Evolutionary conservation across 345 rosid genomes (phyloP), one percentile per base, ranked within the genome.

Genomic region (Luvunga scandens): DNA sequence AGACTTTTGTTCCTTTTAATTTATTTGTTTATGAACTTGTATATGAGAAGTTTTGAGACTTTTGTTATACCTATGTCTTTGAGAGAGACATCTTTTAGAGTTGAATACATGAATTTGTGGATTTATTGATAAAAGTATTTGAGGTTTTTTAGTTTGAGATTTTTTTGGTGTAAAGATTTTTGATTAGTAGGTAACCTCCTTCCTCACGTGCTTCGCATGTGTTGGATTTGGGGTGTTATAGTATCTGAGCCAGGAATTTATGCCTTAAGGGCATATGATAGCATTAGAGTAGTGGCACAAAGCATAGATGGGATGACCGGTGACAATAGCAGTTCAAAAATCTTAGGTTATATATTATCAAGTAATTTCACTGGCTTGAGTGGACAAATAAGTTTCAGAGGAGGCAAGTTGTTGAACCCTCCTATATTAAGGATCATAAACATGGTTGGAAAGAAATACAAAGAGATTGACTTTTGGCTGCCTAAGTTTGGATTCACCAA

Each of bases 261-360:
- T 30, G 85, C 85, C 39, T 56, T 87, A 9, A 57, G 61, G 76
- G 92, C 89, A 2, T 83, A 88, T 36, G 92, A 89, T 27, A 79
- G 85, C 78, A 75, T 91, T 34, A 30, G 28, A 73, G 42, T 56
- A 7, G 30, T 89, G 9, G 28, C 64, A 30, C 63, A 62, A 16
- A 85, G 83, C 0, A 8, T 82, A 10, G 66, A 80, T 7, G 71
- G 38, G 70, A 55, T 39, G 48, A 60, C 78, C 1, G 53, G 53
- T 24, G 48, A 36, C 9, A 70, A 55, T 2, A 75, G 31, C 38
- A 79, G 19, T 48, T 50, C 78, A 2, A 36, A 60, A 3, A 2
- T 27, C n/a, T 59, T 86, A 21, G 22, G 78, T 4, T 78, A 66
- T n/a, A 57, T 88, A 27, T 27, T 76, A 4, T 72, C 59, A 16